Percentiles rank a stretch among this genome's conserved stretches.
Conservation (phyloP, 257 asterid genomes). For the Solanum phureja region DNA sequence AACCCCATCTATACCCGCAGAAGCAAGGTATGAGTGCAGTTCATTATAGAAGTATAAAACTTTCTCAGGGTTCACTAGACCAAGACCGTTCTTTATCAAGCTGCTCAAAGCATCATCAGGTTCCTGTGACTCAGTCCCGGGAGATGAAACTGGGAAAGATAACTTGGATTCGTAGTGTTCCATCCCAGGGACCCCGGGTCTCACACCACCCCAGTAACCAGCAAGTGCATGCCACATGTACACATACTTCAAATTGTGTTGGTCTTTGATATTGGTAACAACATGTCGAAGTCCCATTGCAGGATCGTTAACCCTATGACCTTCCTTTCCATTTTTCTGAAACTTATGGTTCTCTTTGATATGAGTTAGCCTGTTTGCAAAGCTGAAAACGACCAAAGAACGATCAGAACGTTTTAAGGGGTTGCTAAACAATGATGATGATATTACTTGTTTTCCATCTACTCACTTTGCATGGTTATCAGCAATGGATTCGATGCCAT, state of each 20-base stretch:
- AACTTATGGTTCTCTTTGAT: slow-evolving; percentile 89
- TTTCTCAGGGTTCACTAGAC: slow-evolving; percentile 82
- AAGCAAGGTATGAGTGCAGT: slow-evolving; percentile 70
- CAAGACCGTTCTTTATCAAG: slow-evolving; percentile 66
- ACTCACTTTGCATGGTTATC: slow-evolving; percentile 85
- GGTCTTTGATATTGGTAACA: slow-evolving; percentile 53
- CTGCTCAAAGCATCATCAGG: slow-evolving; percentile 51
- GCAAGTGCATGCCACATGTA: slow-evolving; percentile 84
- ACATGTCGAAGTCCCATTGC: slow-evolving; percentile 60
- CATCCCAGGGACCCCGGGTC: slow-evolving; percentile 48
- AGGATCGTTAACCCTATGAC: slow-evolving; percentile 59
- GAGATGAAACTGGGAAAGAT: slow-evolving; percentile 62
- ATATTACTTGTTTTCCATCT: background rate
- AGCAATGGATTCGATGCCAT: slow-evolving; percentile 32
- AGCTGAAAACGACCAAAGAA: slow-evolving; percentile 31
- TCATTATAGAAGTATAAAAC: slow-evolving; percentile 61
- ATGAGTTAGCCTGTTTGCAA: slow-evolving; percentile 65
- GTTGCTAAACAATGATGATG: background rate
- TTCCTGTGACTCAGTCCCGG: slow-evolving; percentile 59
- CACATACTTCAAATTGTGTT: slow-evolving; percentile 60
- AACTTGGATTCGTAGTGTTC: slow-evolving; percentile 67
- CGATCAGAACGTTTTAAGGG: background rate
- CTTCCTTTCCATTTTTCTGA: slow-evolving; percentile 69
- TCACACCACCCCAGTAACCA: slow-evolving; percentile 92
- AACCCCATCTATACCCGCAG: slow-evolving; percentile 73